phyloP scores from a whole-genome alignment of 1,139 yeast species.

The Pichia sp. region DNA sequence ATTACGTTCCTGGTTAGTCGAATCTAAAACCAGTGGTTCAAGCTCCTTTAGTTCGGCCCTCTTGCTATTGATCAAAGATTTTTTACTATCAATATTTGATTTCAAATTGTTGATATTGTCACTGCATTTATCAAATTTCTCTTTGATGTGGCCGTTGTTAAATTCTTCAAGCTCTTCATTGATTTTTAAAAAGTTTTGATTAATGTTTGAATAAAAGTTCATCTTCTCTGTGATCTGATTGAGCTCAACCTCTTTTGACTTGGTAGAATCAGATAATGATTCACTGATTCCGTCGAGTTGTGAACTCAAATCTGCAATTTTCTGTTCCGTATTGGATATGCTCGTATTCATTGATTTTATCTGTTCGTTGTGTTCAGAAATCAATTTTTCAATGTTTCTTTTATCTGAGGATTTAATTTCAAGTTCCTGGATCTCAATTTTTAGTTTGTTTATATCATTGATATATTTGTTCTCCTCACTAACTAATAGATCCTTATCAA shows the following conservation, averaged over 20 bases:
- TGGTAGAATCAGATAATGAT: no score
- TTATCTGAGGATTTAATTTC: constrained; percentile 42
- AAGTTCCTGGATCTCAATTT: constrained; percentile 44
- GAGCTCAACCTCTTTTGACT: no score
- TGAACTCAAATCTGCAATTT: no score
- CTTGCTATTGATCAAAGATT: constrained; percentile 6
- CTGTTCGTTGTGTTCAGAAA: constrained; percentile 15
- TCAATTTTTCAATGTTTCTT: constrained; percentile 27
- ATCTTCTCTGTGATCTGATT: background rate
- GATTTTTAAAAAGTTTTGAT: constrained; percentile 10
- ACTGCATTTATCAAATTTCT: constrained; percentile 7
- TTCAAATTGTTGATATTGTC: constrained; percentile 5
- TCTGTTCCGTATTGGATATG: no score
- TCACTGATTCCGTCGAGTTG: no score
- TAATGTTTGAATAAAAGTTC: constrained; percentile 7
- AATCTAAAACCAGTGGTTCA: constrained; percentile 35
- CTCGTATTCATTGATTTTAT: no score
- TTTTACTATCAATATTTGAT: constrained; percentile 5
- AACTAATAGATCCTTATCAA: constrained; percentile 41
- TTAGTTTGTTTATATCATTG: constrained; percentile 47
- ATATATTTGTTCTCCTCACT: constrained; percentile 44
- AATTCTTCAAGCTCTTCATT: constrained; percentile 16
- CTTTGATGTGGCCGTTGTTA: constrained; percentile 7
- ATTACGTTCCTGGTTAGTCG: constrained; percentile 44
- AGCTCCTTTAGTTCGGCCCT: constrained; percentile 17